Conservation (phyloP, 176 grass and related monocot genomes). For the Eleusine indica region DNA sequence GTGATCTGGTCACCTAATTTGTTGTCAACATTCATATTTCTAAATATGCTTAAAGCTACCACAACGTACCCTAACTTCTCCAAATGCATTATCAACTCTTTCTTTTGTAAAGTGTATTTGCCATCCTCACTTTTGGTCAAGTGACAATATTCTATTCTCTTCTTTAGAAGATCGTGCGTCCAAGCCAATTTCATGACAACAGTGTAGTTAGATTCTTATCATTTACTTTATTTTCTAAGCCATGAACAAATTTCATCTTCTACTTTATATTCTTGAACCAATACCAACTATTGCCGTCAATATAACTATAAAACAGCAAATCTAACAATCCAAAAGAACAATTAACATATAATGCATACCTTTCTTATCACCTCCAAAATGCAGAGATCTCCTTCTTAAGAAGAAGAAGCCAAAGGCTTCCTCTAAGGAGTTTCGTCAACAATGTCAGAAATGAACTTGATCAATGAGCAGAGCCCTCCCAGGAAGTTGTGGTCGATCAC, state of each 20-base stretch:
- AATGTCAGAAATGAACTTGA: slow-evolving; percentile 73
- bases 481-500: slow-evolving; percentile 95
- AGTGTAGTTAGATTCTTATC: not conserved
- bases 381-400: slow-evolving; percentile 26
- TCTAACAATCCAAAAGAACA: slow-evolving; percentile 30
- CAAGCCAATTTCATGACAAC: not conserved
- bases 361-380: slow-evolving; percentile 2
- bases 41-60: slow-evolving; percentile 19
- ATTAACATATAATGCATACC: slow-evolving; percentile 31
- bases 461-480: slow-evolving; percentile 77
- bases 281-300: slow-evolving; percentile 22
- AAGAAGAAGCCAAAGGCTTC: slow-evolving; percentile 17
- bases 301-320: slow-evolving; percentile 35
- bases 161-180: not conserved
- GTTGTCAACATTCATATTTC: not conserved
- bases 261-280: slow-evolving; percentile 14
- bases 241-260: not conserved
- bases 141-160: slow-evolving; percentile 29
- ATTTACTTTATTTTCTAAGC: slow-evolving; percentile 12
- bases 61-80: slow-evolving; percentile 15
- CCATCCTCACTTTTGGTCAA: slow-evolving; percentile 32
- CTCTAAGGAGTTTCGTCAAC: slow-evolving; percentile 36
- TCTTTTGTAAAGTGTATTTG: slow-evolving; percentile 7
- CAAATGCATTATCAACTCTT: slow-evolving; percentile 38
- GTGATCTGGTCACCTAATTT: not conserved